Base-by-base conservation (phyloP, 1,284 basidiomycete genomes). In the Apiotrichum laibachii region DNA sequence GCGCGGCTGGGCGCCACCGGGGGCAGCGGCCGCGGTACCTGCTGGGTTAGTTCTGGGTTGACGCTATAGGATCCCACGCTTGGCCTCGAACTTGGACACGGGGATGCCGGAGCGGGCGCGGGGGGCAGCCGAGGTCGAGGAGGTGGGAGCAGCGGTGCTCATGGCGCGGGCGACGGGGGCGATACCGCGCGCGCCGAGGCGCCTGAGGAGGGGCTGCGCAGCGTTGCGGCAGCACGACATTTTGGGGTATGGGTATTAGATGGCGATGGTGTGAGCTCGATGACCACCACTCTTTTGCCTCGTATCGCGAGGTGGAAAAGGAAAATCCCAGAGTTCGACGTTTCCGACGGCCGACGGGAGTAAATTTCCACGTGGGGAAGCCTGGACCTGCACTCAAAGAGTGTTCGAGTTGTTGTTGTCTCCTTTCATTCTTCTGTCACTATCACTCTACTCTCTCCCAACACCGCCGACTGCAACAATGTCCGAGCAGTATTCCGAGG, bases 401-500 rank as follows among this genome's bases (percentile, higher is more conserved):
- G n/a, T 49, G 47, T 37, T 37, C 37, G 21, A 43, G 39, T 15
- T 48, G 5, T 31, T 15, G 5, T 37, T 42, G 13, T 19, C 26
- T 21, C 19, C 21, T n/a, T n/a, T 6, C 45, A 55, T 31, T 37
- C 15, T 31, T 31, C 21, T 15, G 21, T 22, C 12, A 18, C 2
- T 18, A 47, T 26, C 31, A 11, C 16, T 43, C 9, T 12, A 42
- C 37, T 55, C 37, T 7, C 22, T 26, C 21, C 37, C 15, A 10
- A 18, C 34, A 22, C 6, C 35, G 10, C 4, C 49, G 43, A 48
- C 13, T 19, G 16, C 35, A 3, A 22, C 22, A 26, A 56, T 56
- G 55, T 26, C 50, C n/a, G 51, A 51, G 22, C 53, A 59, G 18
- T 61, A 67, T 39, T 55, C 48, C 6, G 67, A 72, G 11, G 71